Evolutionary conservation across 148 eudicot genomes (phyloP), one percentile per base, ranked within the genome.

Genomic region (Chenopodium suecicum): DNA sequence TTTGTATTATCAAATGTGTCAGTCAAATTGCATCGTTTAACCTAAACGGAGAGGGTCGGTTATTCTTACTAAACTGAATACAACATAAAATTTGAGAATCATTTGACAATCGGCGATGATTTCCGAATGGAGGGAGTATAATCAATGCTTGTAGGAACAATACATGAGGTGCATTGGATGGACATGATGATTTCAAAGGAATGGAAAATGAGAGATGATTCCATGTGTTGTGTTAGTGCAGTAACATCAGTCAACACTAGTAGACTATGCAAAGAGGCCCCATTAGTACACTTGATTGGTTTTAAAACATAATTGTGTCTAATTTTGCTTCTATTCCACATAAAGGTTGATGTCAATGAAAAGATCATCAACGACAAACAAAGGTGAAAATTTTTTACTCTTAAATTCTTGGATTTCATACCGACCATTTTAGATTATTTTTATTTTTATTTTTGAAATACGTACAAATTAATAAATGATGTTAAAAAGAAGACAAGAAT

Each of bases 171-270:
- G 7, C 7, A n/a, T 65, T 34, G 73, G 10, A 62, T 76, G 79
- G 74, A 32, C 74, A 37, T 66, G 1, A 60, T 64, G 29, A 16
- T 77, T 63, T 77, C 75, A 82, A 22, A 14, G 17, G 64, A 77
- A 16, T 71, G 70, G 52, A 82, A 70, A 76, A 20, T 62, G 66
- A 62, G 66, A 62, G 2, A 20, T 22, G 1, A 2, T 58, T 58
- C 63, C 63, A 50, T 50, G 62, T 56, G 62, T 46, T 23, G 29
- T 54, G 72, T 73, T 70, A 69, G 75, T 58, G 67, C 22, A 27
- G 68, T 41, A 82, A 75, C 84, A 76, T 66, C 79, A 75, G 74
- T 82, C 84, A 76, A 68, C 67, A 81, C 25, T 76, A 50, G 22
- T 46, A 48, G 72, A 34, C 65, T 8, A 67, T 68, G 65, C 19